phyloP scores from a whole-genome alignment of 495 filamentous ascomycete genomes.

The Aspergillus asperescens region DNA sequence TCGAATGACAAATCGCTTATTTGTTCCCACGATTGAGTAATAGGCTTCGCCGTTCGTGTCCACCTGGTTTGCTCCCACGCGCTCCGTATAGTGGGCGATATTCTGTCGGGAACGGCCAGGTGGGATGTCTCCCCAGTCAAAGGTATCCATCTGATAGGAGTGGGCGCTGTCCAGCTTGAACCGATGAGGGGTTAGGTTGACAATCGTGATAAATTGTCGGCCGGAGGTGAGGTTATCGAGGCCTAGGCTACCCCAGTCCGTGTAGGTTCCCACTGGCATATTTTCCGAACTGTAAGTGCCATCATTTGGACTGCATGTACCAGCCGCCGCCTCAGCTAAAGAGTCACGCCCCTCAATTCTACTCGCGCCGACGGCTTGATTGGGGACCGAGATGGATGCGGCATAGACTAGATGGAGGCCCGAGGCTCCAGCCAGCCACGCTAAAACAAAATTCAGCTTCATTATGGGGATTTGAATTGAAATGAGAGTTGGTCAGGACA shows the following conservation, averaged over 20 bases:
- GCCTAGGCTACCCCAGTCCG: slow-evolving; percentile 4
- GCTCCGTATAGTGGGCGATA: slow-evolving; percentile 4
- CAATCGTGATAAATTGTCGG: slow-evolving; percentile 10
- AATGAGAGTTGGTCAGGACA: neutral
- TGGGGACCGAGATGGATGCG: neutral
- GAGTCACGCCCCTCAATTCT: too few species aligned
- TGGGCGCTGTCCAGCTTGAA: slow-evolving; percentile 11
- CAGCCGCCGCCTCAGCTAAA: neutral
- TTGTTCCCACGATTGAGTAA: slow-evolving; percentile 8
- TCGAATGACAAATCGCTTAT: slow-evolving; percentile 8
- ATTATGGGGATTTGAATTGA: neutral
- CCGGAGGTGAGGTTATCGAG: slow-evolving; percentile 2
- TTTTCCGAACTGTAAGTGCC: slow-evolving; percentile 6
- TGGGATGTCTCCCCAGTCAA: slow-evolving; percentile 13
- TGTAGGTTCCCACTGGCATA: slow-evolving; percentile 10
- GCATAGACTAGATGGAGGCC: neutral
- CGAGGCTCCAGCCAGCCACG: neutral
- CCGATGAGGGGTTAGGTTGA: slow-evolving; percentile 9
- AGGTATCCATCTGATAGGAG: slow-evolving; percentile 13
- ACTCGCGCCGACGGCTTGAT: too few species aligned
- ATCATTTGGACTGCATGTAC: neutral
- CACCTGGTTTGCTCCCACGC: neutral
- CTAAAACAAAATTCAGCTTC: neutral
- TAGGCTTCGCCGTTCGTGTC: slow-evolving; percentile 11
- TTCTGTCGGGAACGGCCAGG: slow-evolving; percentile 9